Percentiles rank a stretch among this genome's conserved stretches.
phyloP scores from a whole-genome alignment of 2,329 filamentous ascomycete genomes.

The Lachnellula arida region DNA sequence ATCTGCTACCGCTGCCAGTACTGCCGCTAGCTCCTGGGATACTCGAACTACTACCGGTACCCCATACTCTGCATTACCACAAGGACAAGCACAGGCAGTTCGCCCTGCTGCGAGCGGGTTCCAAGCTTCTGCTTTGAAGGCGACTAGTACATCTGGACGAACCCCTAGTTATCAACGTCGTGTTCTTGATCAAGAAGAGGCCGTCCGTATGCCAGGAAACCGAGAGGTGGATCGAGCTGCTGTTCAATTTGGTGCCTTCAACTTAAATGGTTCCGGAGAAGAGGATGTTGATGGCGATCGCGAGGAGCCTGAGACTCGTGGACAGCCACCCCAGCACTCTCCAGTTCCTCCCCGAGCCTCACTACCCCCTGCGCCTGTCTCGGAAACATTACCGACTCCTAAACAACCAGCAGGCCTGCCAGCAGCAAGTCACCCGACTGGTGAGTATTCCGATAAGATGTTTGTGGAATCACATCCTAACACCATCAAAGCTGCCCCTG shows the following conservation, averaged over 20 bases:
- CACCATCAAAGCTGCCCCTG: constrained; percentile 25
- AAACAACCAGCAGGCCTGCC: constrained; percentile 43
- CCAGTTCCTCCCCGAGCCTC: constrained; percentile 83
- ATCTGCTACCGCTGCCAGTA: constrained; percentile 83
- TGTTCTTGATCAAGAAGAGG: constrained; percentile 91
- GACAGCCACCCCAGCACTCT: constrained; percentile 89
- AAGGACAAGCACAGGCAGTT: constrained; percentile 48
- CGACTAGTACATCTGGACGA: constrained; percentile 57
- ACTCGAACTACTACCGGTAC: constrained; percentile 60
- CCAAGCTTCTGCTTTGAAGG: constrained; percentile 78
- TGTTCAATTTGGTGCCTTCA: constrained; percentile 96
- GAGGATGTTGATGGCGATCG: constrained; percentile 91
- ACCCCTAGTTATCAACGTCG: constrained; percentile 79
- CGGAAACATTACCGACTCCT: constrained; percentile 49
- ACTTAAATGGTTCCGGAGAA: constrained; percentile 69
- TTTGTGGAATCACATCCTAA: constrained; percentile 10
- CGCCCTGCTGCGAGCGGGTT: constrained; percentile 64
- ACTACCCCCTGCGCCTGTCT: constrained; percentile 66
- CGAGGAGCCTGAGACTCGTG: constrained; percentile 90
- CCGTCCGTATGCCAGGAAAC: constrained; percentile 96
- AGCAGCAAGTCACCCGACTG: constrained; percentile 41
- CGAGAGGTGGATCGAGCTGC: constrained; percentile 89
- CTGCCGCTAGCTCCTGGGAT: constrained; percentile 80
- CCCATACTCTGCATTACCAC: constrained; percentile 59
- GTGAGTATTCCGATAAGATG: constrained; percentile 33